Base-by-base conservation (phyloP, 2,329 filamentous ascomycete species). In the Trichoderma sp. region DNA sequence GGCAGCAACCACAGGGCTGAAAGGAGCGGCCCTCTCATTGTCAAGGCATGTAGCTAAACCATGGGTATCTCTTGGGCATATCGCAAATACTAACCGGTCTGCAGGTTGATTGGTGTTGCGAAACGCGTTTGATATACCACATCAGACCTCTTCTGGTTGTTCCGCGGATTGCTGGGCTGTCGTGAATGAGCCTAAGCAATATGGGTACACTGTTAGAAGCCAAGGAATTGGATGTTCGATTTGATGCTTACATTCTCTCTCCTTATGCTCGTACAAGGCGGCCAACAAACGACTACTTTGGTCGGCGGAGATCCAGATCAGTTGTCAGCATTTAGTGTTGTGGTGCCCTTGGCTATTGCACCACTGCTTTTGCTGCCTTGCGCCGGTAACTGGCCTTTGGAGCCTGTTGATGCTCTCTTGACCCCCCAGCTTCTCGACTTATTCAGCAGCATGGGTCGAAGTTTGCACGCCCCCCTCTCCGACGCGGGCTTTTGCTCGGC, bases 1-100 rank as follows among this genome's bases (percentile, higher is more conserved):
- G 47, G 47, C 59, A 61, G 58, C 59, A 17, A 21, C 41, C 48
- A 45, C 59, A 62, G 59, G 48, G 48, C 59, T 62, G 59, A 54
- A 54, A 41, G 26, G 39, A 45, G 47, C 47, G 48, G 24, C n/a
- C 43, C 59, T 45, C n/a, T 30, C 30, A 9, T 28, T 24, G 21
- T 24, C 15, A 21, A 3, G 17, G n/a, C n/a, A n/a, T 34, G 43
- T 14, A 43, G 58, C 58, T 50, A 47, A 61, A 44, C 19, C 19
- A 30, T 14, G 12, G 48, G 10, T 24, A 45, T 48, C 48, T 48
- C 34, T n/a, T 52, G 44, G 39, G 59, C 48, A n/a, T 19, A 3
- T 54, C 48, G 48, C 48, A 62, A 15, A n/a, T 21, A 34, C 59
- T 45, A 45, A 30, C 48, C 48, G 5, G 24, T 34, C 34, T 54